Conservation (phyloP, 1,284 basidiomycete genomes). For the Ceratobasidium sp. region DNA sequence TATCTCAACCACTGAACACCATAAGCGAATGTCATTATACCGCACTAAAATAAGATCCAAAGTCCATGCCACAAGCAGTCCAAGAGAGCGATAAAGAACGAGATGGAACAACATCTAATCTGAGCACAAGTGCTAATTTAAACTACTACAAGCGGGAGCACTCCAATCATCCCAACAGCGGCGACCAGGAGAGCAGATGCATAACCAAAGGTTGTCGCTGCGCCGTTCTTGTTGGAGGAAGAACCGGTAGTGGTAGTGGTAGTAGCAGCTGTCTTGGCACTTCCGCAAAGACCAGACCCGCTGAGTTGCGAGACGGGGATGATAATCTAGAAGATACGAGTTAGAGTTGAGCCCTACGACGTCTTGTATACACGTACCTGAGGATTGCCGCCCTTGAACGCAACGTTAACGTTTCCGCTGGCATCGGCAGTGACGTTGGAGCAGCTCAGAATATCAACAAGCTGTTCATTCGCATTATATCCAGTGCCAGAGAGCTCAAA, state of each 20-base stretch:
- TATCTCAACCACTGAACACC: too few species aligned
- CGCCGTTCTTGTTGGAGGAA: conserved; percentile 9
- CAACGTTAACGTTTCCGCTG: conserved; percentile 59
- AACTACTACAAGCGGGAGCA: conserved; percentile 10
- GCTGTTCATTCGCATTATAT: conserved; percentile 60
- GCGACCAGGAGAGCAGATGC: conserved; percentile 7
- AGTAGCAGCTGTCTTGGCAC: conserved; percentile 8
- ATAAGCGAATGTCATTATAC: too few species aligned
- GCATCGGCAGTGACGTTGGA: conserved; percentile 59
- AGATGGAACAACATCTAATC: too few species aligned
- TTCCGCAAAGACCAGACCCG: conserved; percentile 43
- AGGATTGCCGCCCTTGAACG: conserved; percentile 57
- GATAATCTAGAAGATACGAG: conserved; percentile 32
- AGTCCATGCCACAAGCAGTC: too few species aligned
- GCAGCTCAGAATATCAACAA: conserved; percentile 73
- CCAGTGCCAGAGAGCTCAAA: conserved; percentile 52
- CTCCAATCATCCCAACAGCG: conserved; percentile 6
- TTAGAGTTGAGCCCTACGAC: background rate
- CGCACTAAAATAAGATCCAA: too few species aligned
- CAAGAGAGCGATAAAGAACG: too few species aligned
- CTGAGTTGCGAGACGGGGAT: conserved; percentile 43
- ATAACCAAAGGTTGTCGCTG: background rate
- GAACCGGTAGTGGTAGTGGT: conserved; percentile 1
- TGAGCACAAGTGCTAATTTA: background rate
- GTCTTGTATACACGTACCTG: conserved; percentile 53